phyloP scores from a whole-genome alignment of 176 grass and related monocot species.

The Pharus latifolius region DNA sequence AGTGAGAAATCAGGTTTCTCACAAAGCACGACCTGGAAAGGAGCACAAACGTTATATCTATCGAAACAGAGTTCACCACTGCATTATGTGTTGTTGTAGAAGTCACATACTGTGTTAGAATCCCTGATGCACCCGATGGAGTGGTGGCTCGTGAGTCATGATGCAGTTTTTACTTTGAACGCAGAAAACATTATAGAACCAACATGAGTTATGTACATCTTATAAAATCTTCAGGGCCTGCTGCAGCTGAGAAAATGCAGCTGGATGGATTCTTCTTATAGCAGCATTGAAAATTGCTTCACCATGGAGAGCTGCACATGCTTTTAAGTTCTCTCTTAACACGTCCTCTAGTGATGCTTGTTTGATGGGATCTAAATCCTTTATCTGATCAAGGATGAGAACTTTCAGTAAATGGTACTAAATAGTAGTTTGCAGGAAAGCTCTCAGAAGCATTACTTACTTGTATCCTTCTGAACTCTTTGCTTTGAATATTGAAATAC shows the following conservation, averaged over 20 bases:
- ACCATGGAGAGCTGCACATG: constrained; percentile 48
- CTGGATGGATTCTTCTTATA: constrained; percentile 45
- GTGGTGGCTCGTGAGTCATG: neutral
- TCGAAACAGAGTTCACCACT: neutral
- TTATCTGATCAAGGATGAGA: neutral
- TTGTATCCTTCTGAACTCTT: constrained; percentile 42
- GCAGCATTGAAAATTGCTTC: constrained; percentile 49
- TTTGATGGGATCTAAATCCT: constrained; percentile 38
- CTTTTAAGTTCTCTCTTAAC: constrained; percentile 44
- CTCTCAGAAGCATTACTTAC: constrained; percentile 11
- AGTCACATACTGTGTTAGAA: neutral
- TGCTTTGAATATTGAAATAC: constrained; percentile 27
- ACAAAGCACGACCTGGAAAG: neutral
- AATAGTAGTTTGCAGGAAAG: neutral
- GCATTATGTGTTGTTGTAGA: neutral
- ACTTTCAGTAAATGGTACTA: neutral
- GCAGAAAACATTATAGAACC: constrained; percentile 2
- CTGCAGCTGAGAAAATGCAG: constrained; percentile 44
- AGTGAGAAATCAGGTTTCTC: neutral
- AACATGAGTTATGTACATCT: neutral
- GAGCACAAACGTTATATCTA: neutral
- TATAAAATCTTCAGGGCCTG: constrained; percentile 45
- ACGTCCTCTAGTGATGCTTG: constrained; percentile 35
- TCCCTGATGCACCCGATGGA: neutral
- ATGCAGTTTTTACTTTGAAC: no score